Evolutionary conservation across 2,329 filamentous ascomycete genomes (phyloP).

Genomic region (Aspergillus glaucus): DNA sequence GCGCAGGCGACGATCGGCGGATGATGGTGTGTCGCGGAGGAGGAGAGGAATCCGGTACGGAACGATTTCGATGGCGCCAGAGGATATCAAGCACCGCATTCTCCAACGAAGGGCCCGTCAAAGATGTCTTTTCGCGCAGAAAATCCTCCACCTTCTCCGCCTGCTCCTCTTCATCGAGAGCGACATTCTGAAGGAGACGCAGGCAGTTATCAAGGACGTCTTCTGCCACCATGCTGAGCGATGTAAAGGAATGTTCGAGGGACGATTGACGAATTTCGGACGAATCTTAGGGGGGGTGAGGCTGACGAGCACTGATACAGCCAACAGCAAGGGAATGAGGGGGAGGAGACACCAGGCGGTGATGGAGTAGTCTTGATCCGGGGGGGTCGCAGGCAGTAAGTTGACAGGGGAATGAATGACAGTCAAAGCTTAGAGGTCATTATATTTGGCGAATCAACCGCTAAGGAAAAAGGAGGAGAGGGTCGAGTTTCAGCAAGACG

Average conservation of each 20-base stretch:
- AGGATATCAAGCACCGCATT: slow-evolving; percentile 85
- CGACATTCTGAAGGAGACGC: slow-evolving; percentile 74
- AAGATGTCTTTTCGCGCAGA: slow-evolving; percentile 67
- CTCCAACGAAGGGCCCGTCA: slow-evolving; percentile 73
- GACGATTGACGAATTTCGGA: slow-evolving; percentile 3
- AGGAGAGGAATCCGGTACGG: slow-evolving; percentile 60
- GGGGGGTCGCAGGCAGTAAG: background rate
- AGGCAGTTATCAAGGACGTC: slow-evolving; percentile 87
- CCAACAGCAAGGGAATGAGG: background rate
- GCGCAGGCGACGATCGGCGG: slow-evolving; percentile 83
- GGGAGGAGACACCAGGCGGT: slow-evolving; percentile 8
- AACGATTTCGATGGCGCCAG: slow-evolving; percentile 54
- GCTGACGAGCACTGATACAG: slow-evolving; percentile 1
- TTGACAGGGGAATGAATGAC: no score
- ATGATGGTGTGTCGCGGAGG: slow-evolving; percentile 84
- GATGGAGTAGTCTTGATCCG: slow-evolving; percentile 6
- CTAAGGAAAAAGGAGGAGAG: background rate
- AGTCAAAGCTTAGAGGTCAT: slow-evolving; percentile 11
- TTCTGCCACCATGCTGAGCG: slow-evolving; percentile 74
- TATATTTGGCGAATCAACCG: slow-evolving; percentile 1
- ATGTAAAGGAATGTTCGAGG: slow-evolving; percentile 5
- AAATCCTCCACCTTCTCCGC: slow-evolving; percentile 85
- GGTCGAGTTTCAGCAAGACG: background rate
- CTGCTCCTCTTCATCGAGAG: slow-evolving; percentile 89
- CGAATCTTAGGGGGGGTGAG: slow-evolving; percentile 3